Evolutionary conservation across 2,329 filamentous ascomycete species (phyloP), one percentile per base, ranked within the genome.

Genomic region (Sporothrix sp.): DNA sequence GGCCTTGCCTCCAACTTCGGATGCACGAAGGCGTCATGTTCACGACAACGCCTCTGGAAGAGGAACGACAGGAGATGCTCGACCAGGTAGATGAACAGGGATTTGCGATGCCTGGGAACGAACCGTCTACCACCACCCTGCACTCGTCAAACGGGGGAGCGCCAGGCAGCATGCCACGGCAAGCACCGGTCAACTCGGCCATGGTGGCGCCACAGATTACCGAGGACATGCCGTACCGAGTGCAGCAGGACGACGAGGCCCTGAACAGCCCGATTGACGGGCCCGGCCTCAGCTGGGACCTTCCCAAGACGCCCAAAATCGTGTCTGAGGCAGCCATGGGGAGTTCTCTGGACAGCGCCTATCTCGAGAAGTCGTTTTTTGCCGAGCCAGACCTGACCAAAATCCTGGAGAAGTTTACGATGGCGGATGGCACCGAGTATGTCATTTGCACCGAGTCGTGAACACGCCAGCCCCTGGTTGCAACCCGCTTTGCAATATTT

Each of bases 1-100:
- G 60, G 60, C 60, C 60, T 1, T 57, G 57, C 23, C 52, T 61
- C 13, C 53, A 56, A 55, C 54, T 61, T 13, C 54, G 56, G 37
- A 49, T 55, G 36, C 54, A 54, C 3, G 55, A 54, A 25, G 52
- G 50, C 2, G 50, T 44, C 27, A 42, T 46, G 52, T 55, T 51
- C 16, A 49, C 54, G 2, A 54, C 45, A 4, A 47, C 48, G 4
- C 48, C 44, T 14, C 39, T 50, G 21, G 49, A 51, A 10, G 50
- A 51, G 51, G 47, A 39, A 18, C 30, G 51, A n/a, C 25, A 32
- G 8, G 49, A 46, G 33, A 40, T 28, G 33, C 23, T 20, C 11
- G 35, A 45, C 30, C 42, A 39, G 13, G 33, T 37, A 14, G 36
- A 50, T 10, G 50, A 37, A 21, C 25, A 28, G 35, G 28, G 44